Conservation (phyloP, 176 grass and related monocot genomes). For the Coix lacrymajobi region DNA sequence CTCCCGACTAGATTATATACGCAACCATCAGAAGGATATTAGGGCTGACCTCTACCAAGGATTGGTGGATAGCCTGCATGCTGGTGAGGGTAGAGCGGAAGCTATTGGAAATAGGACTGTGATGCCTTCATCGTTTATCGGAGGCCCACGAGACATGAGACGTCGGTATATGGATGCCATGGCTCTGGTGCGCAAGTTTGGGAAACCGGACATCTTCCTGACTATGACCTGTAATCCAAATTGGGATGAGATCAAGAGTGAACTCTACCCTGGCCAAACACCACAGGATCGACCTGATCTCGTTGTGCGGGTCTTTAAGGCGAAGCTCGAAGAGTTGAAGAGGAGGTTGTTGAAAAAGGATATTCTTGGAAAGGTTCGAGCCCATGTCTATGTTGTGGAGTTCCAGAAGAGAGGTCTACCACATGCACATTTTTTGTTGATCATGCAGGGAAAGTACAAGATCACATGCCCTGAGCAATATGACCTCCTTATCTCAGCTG, state of each 20-base stretch:
- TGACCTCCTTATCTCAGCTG: not conserved
- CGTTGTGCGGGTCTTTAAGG: not conserved
- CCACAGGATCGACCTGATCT: not conserved
- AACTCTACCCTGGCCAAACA: not conserved
- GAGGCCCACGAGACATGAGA: too few species aligned
- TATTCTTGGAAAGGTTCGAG: not conserved
- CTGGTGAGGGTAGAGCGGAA: not conserved
- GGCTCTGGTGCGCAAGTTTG: not conserved
- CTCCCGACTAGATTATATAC: too few species aligned
- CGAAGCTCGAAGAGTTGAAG: not conserved
- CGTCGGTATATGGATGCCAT: not conserved
- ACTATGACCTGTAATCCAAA: not conserved
- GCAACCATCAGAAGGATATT: too few species aligned
- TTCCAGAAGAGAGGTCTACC: too few species aligned
- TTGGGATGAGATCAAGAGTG: not conserved
- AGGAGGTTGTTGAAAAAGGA: not conserved
- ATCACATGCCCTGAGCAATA: constrained; percentile 1
- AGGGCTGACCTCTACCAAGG: too few species aligned
- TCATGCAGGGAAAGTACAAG: not conserved
- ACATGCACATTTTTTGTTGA: not conserved
- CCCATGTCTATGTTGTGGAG: too few species aligned
- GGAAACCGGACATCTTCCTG: too few species aligned
- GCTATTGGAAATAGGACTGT: not conserved
- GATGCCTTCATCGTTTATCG: too few species aligned
- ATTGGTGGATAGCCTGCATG: too few species aligned